Percentiles rank a stretch among this genome's conserved stretches.
phyloP scores from a whole-genome alignment of 129 eudicot species.

The Flaveria ramosissima region DNA sequence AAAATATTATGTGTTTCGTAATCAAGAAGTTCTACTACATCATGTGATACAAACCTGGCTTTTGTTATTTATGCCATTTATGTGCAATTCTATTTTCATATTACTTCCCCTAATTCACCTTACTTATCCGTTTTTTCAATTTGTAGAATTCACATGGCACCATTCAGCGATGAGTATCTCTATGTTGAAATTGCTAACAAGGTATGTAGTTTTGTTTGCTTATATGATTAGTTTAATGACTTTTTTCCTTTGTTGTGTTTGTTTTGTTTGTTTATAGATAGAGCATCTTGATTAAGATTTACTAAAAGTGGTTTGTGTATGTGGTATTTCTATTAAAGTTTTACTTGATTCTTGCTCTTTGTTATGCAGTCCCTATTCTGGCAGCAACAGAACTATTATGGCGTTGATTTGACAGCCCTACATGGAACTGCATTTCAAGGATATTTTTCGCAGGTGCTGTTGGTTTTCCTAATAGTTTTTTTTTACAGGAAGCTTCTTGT shows the following conservation, averaged over 20 bases:
- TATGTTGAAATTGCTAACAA: conserved; percentile 85
- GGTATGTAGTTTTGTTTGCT: conserved; percentile 39
- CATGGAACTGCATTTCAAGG: conserved; percentile 91
- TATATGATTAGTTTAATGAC: background rate
- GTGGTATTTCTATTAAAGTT: background rate
- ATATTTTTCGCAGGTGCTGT: conserved; percentile 84
- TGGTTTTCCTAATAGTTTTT: background rate
- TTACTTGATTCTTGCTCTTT: conserved; percentile 19
- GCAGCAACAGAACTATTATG: conserved; percentile 95
- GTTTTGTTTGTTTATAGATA: conserved; percentile 1
- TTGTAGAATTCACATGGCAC: conserved; percentile 96
- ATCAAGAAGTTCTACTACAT: background rate
- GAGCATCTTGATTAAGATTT: conserved; percentile 11
- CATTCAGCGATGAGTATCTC: conserved; percentile 86
- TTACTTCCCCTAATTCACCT: background rate
- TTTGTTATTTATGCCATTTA: background rate
- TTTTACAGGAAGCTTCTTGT: background rate
- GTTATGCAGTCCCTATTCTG: conserved; percentile 82
- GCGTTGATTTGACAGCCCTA: conserved; percentile 90
- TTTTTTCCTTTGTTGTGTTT: background rate
- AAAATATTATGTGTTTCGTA: background rate
- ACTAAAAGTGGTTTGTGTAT: background rate
- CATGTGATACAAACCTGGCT: conserved; percentile 4
- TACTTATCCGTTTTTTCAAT: background rate
- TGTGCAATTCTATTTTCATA: background rate